These are phyloP conservation scores for Phaseolus coccineus DNA, from an alignment of 331 rosid genomes.

Conservation along the genomic window DNA sequence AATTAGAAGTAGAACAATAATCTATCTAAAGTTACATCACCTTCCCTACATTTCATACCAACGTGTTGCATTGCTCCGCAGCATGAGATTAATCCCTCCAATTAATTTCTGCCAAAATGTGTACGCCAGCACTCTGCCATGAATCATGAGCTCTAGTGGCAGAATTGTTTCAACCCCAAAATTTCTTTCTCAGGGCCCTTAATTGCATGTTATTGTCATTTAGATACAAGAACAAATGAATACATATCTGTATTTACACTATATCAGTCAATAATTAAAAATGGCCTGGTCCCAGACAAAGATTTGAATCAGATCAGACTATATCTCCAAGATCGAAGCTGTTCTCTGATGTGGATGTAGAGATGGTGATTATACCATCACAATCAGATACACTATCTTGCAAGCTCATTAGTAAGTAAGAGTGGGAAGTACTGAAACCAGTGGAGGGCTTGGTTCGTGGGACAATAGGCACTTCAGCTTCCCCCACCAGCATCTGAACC, in stretches of 20 bases:
- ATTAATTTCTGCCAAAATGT: conserved; percentile 41
- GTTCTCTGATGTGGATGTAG: conserved; percentile 68
- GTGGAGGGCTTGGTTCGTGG: conserved; percentile 74
- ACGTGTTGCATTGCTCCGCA: conserved; percentile 45
- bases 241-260: conserved; percentile 47
- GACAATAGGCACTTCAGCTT: conserved; percentile 79
- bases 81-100: conserved; percentile 39
- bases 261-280: conserved; percentile 45
- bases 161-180: conserved; percentile 34
- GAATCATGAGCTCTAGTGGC: conserved; percentile 39
- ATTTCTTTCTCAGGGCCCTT: conserved; percentile 32
- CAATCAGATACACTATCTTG: conserved; percentile 94
- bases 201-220: conserved; percentile 48
- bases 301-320: conserved; percentile 43
- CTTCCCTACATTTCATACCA: conserved; percentile 42
- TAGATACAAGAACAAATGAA: conserved; percentile 58
- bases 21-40: conserved; percentile 42
- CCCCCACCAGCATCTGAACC: conserved; percentile 86
- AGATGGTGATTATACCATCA: conserved; percentile 72
- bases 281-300: conserved; percentile 15
- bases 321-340: conserved; percentile 61
- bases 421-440: conserved; percentile 62
- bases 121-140: conserved; percentile 36
- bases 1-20: conserved; percentile 39
- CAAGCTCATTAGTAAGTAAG: conserved; percentile 68